Evolutionary conservation across 2,329 filamentous ascomycete genomes (phyloP), one percentile per base, ranked within the genome.

Genomic region (Aspergillus novofumigatus): DNA sequence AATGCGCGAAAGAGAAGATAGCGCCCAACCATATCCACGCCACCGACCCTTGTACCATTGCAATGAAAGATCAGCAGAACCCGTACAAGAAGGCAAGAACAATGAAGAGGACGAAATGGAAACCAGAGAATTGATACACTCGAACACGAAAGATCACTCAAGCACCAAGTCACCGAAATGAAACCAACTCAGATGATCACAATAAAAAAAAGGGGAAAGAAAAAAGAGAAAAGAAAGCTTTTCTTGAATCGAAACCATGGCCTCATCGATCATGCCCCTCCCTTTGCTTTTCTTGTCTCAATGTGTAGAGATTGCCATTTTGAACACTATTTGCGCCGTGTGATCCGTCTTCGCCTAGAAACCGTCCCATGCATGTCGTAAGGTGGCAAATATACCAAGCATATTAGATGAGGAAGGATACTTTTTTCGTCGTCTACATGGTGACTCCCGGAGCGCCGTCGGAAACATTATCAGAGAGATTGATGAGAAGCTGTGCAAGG

Each of bases 401-500:
- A 64, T 58, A 67, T 66, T 57, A 68, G 63, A 70, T 62, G 59
- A 54, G 35, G 61, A 68, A 67, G 65, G 55, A 62, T 58, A 58
- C 58, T 62, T 67, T 62, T 67, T 68, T 66, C 54, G 55, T 67
- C 64, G 66, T 60, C 73, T 72, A 76, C 73, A 77, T 75, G 55
- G 71, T 69, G 62, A 72, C 62, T 55, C 69, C 68, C 52, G 70
- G 66, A 51, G 68, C 69, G 60, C 72, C 72, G 52, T 86, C 83
- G 58, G 84, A 87, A 58, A 92, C 88, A 64, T 90, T 93, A 75
- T 97, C 94, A 9, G 91, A 95, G 54, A 99, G 85, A 72, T 97
- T 97, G 78, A 97, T 95, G 59, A 97, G 83, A 8, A 99, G 86
- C 76, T 97, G 94, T n/a, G 92, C 91, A 35, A 99, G 87, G 75